A percentile compares a stretch with the other conserved stretches of the same genome.
Evolutionary conservation across 2,329 filamentous ascomycete genomes (phyloP).

Genomic region (Plenodomus tracheiphilus): DNA sequence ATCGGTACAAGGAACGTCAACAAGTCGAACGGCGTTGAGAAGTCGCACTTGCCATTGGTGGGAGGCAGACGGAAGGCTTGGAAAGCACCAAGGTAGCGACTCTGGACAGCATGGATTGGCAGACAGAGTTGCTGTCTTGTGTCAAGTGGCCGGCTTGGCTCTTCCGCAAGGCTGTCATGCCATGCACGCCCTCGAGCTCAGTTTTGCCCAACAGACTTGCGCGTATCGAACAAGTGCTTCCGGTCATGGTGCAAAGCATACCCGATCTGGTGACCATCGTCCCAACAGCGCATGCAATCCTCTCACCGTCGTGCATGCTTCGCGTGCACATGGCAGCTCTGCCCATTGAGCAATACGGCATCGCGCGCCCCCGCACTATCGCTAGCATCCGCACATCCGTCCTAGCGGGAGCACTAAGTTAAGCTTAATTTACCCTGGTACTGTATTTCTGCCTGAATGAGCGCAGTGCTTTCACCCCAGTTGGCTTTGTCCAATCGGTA

Average conservation of each 20-base stretch:
- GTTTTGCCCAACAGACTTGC: too few relatives aligned
- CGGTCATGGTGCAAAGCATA: too few relatives aligned
- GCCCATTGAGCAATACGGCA: background rate
- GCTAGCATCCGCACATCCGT: conserved; percentile 9
- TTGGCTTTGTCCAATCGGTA: too few relatives aligned
- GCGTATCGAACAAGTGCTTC: too few relatives aligned
- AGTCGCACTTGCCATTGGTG: conserved; percentile 23
- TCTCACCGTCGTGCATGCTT: background rate
- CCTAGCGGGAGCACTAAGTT: conserved; percentile 14
- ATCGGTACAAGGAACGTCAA: conserved; percentile 3
- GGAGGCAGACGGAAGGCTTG: conserved; percentile 6
- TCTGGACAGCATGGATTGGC: conserved; percentile 12
- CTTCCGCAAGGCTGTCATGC: conserved; percentile 1
- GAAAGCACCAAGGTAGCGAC: too few relatives aligned
- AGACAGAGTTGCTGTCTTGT: conserved; percentile 15
- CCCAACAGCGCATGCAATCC: too few relatives aligned
- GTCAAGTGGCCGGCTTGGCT: conserved; percentile 26
- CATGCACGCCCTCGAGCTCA: conserved; percentile 18
- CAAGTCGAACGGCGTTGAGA: conserved; percentile 6
- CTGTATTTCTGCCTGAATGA: background rate
- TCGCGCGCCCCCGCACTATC: conserved; percentile 13
- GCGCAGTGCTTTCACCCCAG: too few relatives aligned
- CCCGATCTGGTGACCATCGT: too few relatives aligned
- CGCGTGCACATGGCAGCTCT: conserved; percentile 2
- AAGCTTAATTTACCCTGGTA: conserved; percentile 20